These are phyloP conservation scores for Melanogaster broomeanus DNA, from an alignment of 768 basidiomycete species.

Conservation along the genomic window DNA sequence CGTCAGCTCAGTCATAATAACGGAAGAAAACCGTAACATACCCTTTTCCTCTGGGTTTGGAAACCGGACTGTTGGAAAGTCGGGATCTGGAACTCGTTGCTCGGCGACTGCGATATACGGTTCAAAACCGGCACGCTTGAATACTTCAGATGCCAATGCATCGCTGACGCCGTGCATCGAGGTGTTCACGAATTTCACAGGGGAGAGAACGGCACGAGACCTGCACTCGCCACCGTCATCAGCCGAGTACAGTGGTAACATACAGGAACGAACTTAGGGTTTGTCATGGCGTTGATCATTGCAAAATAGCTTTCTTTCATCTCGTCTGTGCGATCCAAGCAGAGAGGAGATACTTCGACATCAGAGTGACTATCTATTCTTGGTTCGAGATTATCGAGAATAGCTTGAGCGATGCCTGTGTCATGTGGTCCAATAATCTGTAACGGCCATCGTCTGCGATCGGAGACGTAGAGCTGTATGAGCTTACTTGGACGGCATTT, in stretches of 20 bases:
- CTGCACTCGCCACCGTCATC: conserved; percentile 6
- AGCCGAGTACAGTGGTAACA: neutral
- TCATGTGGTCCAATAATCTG: conserved; percentile 89
- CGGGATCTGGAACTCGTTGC: conserved; percentile 76
- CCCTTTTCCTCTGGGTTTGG: conserved; percentile 94
- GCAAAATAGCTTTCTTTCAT: conserved; percentile 62
- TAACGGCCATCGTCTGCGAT: neutral
- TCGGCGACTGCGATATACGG: conserved; percentile 60
- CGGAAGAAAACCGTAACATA: conserved; percentile 20
- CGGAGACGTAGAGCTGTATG: neutral
- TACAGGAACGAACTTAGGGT: conserved; percentile 15
- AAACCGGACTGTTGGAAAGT: conserved; percentile 82
- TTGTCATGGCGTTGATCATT: conserved; percentile 28
- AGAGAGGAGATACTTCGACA: conserved; percentile 44
- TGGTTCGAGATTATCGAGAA: conserved; percentile 61
- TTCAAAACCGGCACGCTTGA: conserved; percentile 58
- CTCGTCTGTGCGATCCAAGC: conserved; percentile 56
- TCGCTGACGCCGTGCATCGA: conserved; percentile 91
- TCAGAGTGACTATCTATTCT: conserved; percentile 40
- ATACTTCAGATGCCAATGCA: conserved; percentile 56
- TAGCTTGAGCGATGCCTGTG: conserved; percentile 67
- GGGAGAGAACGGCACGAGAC: neutral
- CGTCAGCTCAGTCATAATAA: conserved; percentile 3
- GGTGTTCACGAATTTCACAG: conserved; percentile 76
- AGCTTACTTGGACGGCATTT: conserved; percentile 74